These are phyloP conservation scores for Rhizophora apiculata DNA, from an alignment of 345 rosid genomes.

Conservation along the genomic window DNA sequence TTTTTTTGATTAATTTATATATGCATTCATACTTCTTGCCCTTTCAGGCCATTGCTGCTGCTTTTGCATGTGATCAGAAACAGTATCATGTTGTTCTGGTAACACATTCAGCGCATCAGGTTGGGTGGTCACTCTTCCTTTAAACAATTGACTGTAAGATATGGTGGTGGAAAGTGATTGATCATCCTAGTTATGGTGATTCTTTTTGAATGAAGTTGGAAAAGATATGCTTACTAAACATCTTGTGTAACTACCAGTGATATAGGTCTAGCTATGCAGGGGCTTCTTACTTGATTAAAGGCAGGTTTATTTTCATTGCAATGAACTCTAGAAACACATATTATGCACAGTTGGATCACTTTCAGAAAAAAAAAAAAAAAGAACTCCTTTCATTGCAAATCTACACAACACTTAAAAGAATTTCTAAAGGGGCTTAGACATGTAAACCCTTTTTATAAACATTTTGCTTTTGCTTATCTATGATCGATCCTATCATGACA, in stretches of 20 bases:
- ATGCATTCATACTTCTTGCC: neutral
- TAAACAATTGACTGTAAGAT: too few relatives aligned
- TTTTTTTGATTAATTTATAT: neutral
- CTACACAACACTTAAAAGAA: too few relatives aligned
- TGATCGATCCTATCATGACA: too few relatives aligned
- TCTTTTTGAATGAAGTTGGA: neutral
- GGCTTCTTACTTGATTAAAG: neutral
- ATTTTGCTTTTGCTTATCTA: too few relatives aligned
- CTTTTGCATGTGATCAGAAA: constrained; percentile 58
- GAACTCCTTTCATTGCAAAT: neutral
- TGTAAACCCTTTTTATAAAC: too few relatives aligned
- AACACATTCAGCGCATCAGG: constrained; percentile 80
- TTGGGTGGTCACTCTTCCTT: constrained; percentile 9
- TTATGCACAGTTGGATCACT: neutral
- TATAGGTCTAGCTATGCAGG: neutral
- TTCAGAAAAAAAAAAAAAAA: neutral
- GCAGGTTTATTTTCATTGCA: neutral
- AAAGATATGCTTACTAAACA: neutral
- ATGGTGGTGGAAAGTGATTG: neutral
- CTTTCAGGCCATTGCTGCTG: constrained; percentile 72
- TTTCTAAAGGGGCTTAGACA: too few relatives aligned
- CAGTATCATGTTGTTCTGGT: constrained; percentile 54
- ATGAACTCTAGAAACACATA: neutral
- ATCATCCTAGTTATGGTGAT: neutral
- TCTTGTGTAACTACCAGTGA: neutral